These are phyloP conservation scores for Polytrichum formosum DNA, from an alignment of 225 moss, liverwort and hornwort species.

Conservation along the genomic window DNA sequence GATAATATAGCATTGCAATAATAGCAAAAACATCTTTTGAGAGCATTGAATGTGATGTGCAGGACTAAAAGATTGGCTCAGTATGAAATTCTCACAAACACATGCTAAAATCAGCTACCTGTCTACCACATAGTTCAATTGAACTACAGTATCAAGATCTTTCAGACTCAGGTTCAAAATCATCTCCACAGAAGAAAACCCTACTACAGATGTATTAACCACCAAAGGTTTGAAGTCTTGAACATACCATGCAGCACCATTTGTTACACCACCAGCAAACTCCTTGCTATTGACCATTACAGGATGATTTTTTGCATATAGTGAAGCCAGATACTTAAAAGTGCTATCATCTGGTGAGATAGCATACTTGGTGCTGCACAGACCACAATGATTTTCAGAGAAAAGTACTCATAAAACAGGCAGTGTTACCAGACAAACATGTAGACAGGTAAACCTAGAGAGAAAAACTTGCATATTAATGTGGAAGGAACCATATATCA, in stretches of 20 bases:
- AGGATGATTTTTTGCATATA: conserved; percentile 68
- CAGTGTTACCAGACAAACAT: background rate
- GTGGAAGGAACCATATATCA: background rate
- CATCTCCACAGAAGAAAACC: too few relatives aligned
- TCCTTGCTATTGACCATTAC: conserved; percentile 69
- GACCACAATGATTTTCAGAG: background rate
- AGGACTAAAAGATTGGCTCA: background rate
- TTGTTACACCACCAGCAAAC: conserved; percentile 75
- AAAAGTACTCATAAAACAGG: background rate
- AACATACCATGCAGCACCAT: conserved; percentile 86
- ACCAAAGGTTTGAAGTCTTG: background rate
- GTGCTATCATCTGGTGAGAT: conserved; percentile 77
- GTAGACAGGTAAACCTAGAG: background rate
- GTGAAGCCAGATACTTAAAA: conserved; percentile 68
- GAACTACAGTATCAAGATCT: too few relatives aligned
- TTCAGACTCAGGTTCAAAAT: too few relatives aligned
- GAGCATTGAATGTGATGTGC: background rate
- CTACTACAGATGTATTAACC: background rate
- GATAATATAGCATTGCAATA: too few relatives aligned
- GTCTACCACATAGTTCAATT: too few relatives aligned
- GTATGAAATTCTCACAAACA: background rate
- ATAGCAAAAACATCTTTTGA: too few relatives aligned
- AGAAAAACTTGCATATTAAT: conserved; percentile 7
- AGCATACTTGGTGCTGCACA: conserved; percentile 70
- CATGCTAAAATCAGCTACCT: background rate